Percentiles rank a stretch among this genome's conserved stretches.
Conservation (phyloP, 2,329 filamentous ascomycete species). For the Helicocarpus griseus region DNA sequence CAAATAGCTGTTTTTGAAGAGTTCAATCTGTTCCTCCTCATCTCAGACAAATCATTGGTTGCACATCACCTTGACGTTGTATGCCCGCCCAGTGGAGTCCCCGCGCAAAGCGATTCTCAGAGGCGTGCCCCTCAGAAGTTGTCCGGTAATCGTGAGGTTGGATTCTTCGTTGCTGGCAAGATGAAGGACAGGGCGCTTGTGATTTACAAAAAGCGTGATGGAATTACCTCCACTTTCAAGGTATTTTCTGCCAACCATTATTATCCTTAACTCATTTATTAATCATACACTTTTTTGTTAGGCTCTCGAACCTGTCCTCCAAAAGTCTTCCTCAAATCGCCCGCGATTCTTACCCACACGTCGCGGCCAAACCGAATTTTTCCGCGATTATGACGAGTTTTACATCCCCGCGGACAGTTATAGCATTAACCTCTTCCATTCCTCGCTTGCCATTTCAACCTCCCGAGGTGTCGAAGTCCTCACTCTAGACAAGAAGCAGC, state of each 20-base stretch:
- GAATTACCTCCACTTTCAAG: slow-evolving; percentile 85
- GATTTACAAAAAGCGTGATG: slow-evolving; percentile 95
- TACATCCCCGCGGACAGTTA: slow-evolving; percentile 95
- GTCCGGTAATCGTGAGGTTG: slow-evolving; percentile 77
- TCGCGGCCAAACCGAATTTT: slow-evolving; percentile 77
- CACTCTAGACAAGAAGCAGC: slow-evolving; percentile 92
- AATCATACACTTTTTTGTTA: slow-evolving; percentile 24
- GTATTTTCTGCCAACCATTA: slow-evolving; percentile 18
- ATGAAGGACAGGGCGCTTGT: slow-evolving; percentile 96
- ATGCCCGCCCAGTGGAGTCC: slow-evolving; percentile 42
- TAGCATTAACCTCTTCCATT: slow-evolving; percentile 92
- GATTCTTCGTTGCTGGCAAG: slow-evolving; percentile 88
- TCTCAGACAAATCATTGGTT: slow-evolving; percentile 82
- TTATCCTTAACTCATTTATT: slow-evolving; percentile 3
- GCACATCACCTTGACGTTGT: slow-evolving; percentile 90
- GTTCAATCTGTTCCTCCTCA: slow-evolving; percentile 82
- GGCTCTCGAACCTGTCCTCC: slow-evolving; percentile 89
- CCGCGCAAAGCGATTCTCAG: slow-evolving; percentile 55
- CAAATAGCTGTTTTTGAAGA: slow-evolving; percentile 94
- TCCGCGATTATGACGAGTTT: slow-evolving; percentile 97
- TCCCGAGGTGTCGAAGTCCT: slow-evolving; percentile 90
- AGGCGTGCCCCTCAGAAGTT: slow-evolving; percentile 86
- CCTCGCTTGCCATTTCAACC: slow-evolving; percentile 82
- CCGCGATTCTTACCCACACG: slow-evolving; percentile 51
- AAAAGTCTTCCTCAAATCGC: slow-evolving; percentile 81